Conservation (phyloP, 352 stramenopile genomes). For the Globisporangium solare region DNA sequence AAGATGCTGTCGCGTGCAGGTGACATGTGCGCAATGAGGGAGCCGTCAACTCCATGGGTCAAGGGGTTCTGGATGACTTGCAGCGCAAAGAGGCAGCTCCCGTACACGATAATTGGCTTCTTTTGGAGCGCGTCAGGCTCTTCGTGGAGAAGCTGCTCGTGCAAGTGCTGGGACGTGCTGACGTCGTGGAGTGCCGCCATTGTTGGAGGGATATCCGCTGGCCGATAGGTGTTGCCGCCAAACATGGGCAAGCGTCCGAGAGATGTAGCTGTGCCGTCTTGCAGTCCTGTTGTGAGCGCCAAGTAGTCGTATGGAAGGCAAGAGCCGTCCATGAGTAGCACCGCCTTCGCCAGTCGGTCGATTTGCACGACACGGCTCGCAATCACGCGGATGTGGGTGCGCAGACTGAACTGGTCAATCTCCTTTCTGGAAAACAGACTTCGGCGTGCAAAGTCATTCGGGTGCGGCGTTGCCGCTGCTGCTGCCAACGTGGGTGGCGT, state of each 20-base stretch:
- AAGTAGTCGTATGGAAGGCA: constrained; percentile 84
- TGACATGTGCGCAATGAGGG: constrained; percentile 55
- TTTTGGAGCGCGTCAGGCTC: constrained; percentile 9
- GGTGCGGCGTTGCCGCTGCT: constrained; percentile 6
- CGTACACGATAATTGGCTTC: constrained; percentile 52
- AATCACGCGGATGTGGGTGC: constrained; percentile 56
- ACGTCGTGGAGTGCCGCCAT: constrained; percentile 21
- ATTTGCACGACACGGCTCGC: constrained; percentile 63
- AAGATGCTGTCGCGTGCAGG: constrained; percentile 41
- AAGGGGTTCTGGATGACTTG: constrained; percentile 62
- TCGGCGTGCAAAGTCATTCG: constrained; percentile 47
- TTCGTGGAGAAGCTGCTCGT: constrained; percentile 9
- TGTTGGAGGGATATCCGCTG: constrained; percentile 12
- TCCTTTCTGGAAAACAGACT: constrained; percentile 37
- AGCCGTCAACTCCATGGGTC: constrained; percentile 28
- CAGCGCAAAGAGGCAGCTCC: constrained; percentile 56
- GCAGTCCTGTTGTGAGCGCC: constrained; percentile 68
- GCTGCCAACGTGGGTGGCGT: neutral
- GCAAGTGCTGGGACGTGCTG: constrained; percentile 14
- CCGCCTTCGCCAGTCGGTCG: constrained; percentile 55
- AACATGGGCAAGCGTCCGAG: constrained; percentile 38
- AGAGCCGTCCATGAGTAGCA: constrained; percentile 78
- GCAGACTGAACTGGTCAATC: constrained; percentile 54
- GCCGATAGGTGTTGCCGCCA: constrained; percentile 28
- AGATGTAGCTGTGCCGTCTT: constrained; percentile 47